Evolutionary conservation across 1,284 basidiomycete species (phyloP).

Genomic region (Trametes polyzona): DNA sequence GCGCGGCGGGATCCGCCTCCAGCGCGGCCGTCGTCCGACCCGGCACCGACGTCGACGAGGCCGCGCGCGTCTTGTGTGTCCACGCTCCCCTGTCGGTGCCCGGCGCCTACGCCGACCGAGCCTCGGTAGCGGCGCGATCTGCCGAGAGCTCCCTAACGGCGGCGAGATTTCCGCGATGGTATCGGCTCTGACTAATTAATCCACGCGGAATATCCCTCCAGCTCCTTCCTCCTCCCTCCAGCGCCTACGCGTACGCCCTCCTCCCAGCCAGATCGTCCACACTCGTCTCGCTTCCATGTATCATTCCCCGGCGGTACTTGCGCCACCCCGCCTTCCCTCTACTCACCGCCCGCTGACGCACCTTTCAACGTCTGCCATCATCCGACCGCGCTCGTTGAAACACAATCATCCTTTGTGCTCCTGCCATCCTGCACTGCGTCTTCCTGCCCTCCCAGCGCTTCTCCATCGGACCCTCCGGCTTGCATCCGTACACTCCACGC

Average conservation of each 20-base stretch:
- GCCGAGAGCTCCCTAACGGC: conserved; percentile 18
- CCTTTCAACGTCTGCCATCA: background rate
- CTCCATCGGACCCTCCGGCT: too few relatives aligned
- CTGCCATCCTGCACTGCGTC: too few relatives aligned
- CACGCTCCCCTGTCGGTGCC: too few relatives aligned
- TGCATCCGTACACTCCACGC: too few relatives aligned
- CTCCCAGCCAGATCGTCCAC: background rate
- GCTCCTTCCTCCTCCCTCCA: background rate
- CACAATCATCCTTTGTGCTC: too few relatives aligned
- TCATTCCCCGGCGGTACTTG: background rate
- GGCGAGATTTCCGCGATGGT: conserved; percentile 23
- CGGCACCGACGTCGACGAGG: background rate
- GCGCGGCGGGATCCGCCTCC: too few relatives aligned
- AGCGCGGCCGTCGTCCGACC: too few relatives aligned
- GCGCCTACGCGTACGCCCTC: background rate
- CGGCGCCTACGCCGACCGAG: conserved; percentile 1
- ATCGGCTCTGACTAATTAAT: conserved; percentile 19
- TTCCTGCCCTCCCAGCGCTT: too few relatives aligned
- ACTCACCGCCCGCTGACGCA: background rate
- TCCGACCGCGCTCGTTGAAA: too few relatives aligned
- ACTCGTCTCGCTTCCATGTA: background rate
- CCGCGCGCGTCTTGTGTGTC: background rate
- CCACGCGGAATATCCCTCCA: background rate
- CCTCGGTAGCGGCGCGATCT: conserved; percentile 22
- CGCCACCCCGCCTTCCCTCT: background rate